Base-by-base conservation (phyloP, 2,329 filamentous ascomycete species). In the Aspergillus hortae region DNA sequence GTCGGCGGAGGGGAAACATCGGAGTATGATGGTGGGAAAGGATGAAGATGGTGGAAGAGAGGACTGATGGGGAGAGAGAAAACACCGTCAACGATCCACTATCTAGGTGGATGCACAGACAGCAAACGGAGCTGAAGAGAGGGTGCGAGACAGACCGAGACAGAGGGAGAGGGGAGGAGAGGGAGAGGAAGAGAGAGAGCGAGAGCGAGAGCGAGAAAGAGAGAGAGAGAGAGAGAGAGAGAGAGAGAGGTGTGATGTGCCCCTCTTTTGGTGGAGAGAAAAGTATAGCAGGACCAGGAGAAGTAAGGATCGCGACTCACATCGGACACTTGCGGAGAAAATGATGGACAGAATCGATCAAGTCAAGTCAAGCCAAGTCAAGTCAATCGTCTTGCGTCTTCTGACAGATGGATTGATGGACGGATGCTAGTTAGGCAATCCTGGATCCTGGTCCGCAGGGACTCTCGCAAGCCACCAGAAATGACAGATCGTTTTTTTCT, bases 401-500 rank as follows among this genome's bases (percentile, higher is more conserved):
- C 46, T 48, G 44, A 53, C 46, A 44, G 46, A 45, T 45, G 43
- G 41, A 52, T 52, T 47, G 44, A 51, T 50, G 19, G 33, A 50
- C 35, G 35, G 40, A 44, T 21, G 11, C 17, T n/a, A 23, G 25
- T 10, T n/a, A 23, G 25, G 40, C 35, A 21, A 23, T 40, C 49
- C 43, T 54, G 49, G 54, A 46, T 47, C 48, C 55, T 48, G 52
- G 38, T 49, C 48, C 44, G 40, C 41, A 49, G 44, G 48, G 48
- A 51, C 52, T 44, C 51, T 57, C 52, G 48, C 44, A 56, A 60
- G 53, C 52, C 54, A 60, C 56, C 52, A 53, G 36, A 66, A 56
- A 59, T 65, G 64, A 66, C 62, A 64, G 62, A 62, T 65, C 61
- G 56, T 56, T 57, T 63, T 58, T 42, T 25, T 53, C 48, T 42